Percentiles rank a stretch among this genome's conserved stretches.
Conservation (phyloP, 768 basidiomycete species). For the Rhodotorula babjevae region DNA sequence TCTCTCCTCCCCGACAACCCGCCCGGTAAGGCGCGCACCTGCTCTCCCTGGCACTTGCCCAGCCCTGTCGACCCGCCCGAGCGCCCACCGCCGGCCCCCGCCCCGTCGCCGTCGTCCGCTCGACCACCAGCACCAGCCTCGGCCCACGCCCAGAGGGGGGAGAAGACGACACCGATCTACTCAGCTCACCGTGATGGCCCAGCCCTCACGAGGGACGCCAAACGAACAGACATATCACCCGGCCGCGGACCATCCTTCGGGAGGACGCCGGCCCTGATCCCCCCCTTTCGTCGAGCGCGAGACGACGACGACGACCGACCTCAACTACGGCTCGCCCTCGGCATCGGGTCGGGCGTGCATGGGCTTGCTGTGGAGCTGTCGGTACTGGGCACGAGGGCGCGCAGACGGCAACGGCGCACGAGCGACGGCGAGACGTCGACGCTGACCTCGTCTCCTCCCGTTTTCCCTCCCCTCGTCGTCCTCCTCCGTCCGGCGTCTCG, state of each 20-base stretch:
- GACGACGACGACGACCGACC: neutral
- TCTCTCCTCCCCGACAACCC: conserved; percentile 6
- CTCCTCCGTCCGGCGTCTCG: no score
- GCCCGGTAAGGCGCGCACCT: conserved; percentile 1
- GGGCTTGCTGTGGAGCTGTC: neutral
- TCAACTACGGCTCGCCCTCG: neutral
- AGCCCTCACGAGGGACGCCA: neutral
- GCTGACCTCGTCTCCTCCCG: neutral
- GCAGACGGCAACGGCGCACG: neutral
- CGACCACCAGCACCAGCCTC: neutral
- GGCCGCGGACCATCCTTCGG: conserved; percentile 2
- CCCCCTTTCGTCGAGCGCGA: neutral
- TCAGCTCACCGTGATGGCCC: conserved; percentile 40
- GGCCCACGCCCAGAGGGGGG: conserved; percentile 6
- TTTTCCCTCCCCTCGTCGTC: neutral
- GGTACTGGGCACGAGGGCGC: neutral
- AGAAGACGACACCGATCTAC: conserved; percentile 42
- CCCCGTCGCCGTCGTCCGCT: no score
- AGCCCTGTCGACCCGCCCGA: neutral
- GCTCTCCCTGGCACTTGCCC: neutral
- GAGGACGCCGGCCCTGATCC: conserved; percentile 20
- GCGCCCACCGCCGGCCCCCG: neutral
- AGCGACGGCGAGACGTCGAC: neutral
- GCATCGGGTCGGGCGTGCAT: neutral
- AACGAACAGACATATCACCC: conserved; percentile 9